These are phyloP conservation scores for Helotiales sp. DNA, from an alignment of 2,329 filamentous ascomycete genomes.

Conservation along the genomic window DNA sequence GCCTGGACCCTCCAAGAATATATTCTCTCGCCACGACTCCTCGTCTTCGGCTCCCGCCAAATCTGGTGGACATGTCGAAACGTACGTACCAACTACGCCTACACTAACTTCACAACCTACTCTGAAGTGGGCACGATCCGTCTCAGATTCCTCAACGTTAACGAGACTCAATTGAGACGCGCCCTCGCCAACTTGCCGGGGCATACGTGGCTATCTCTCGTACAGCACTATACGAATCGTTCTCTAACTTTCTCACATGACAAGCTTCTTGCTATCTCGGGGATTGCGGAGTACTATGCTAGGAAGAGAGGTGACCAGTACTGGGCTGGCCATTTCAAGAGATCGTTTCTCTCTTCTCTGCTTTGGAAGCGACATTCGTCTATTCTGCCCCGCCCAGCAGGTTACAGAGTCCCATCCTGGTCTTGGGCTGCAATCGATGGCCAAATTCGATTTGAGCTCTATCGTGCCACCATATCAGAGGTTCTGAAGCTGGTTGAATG, in stretches of 20 bases:
- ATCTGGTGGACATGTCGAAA: neutral
- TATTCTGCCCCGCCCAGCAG: neutral
- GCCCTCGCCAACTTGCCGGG: neutral
- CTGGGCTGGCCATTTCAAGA: neutral
- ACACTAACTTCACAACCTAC: neutral
- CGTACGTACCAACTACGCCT: neutral
- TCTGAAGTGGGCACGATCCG: neutral
- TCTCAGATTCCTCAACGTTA: neutral
- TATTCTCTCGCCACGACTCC: constrained; percentile 2
- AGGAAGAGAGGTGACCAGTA: neutral
- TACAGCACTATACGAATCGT: constrained; percentile 6
- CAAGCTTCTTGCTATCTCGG: constrained; percentile 10
- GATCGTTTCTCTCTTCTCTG: neutral
- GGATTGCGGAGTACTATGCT: constrained; percentile 4
- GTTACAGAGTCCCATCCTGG: constrained; percentile 7
- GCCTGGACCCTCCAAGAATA: constrained; percentile 15
- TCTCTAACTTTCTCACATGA: constrained; percentile 8
- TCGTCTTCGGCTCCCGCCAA: constrained; percentile 4
- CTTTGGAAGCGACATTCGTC: neutral
- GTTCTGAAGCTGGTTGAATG: neutral
- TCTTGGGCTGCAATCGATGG: constrained; percentile 11
- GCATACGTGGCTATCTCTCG: constrained; percentile 1
- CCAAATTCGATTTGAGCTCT: neutral
- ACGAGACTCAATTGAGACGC: neutral
- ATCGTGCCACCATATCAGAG: neutral